Base-by-base conservation (phyloP, 352 stramenopile genomes). In the Globisporangium abappressorium region DNA sequence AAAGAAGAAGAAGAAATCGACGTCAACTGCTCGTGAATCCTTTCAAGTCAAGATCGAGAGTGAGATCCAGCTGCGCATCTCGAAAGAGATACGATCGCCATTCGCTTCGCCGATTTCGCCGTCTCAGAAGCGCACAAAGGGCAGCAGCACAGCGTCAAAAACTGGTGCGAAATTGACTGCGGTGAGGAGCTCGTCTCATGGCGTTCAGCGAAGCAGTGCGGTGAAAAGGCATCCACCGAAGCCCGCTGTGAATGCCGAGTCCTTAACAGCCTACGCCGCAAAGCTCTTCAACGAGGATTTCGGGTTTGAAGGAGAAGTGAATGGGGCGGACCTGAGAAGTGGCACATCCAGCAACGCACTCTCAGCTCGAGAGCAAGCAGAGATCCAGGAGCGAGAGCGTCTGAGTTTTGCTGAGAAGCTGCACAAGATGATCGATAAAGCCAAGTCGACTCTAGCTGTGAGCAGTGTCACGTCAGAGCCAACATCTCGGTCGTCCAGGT, bases 391-490 rank as follows among this genome's bases (percentile, higher is more conserved):
- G 54, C 75, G 77, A 14, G 81, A 91, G 43, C 73, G 87, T 7
- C 56, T 95, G 53, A 93, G 82, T 26, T 95, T 95, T 70, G 87
- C 87, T 11, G 85, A 95, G 55, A 95, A 95, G 49, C 65, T 95
- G 15, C 87, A 95, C 77, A 92, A 92, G 57, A 93, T 93, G 87
- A 95, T 95, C 62, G 87, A 95, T 62, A 91, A 91, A 60, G 84
- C 87, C 8, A 92, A 95, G 64, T 87, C 78, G 1, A 84, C 77
- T 12, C 66, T 92, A 9, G 77, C 81, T 14, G 66, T 53, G 12
- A 70, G 47, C 20, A 70, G 62, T 34, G 57, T 62, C 22, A 49
- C 57, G 3, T 55, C 64, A 0, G 65, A 65, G 3, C 24, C 65
- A 41, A 43, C 36, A 15, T 15, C 38, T 11, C 28, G 54, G 18